Evolutionary conservation across 179 eudicot genomes (phyloP), one percentile per base, ranked within the genome.

Genomic region (Silene vulgaris): DNA sequence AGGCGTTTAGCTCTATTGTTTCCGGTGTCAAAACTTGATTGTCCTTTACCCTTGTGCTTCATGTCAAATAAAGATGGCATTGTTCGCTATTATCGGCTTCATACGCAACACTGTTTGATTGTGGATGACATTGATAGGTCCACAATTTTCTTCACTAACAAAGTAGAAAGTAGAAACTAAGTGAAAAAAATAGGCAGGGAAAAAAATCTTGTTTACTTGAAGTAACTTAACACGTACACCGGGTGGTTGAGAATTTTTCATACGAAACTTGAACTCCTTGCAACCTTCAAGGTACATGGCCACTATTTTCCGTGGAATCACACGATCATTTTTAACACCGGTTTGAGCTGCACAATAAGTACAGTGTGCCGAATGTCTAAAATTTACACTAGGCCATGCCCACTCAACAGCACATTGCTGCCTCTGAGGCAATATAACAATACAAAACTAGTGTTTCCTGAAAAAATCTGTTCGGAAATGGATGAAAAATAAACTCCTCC

Each of bases 321-420:
- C 26, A 20, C 65, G 3, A 20, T 62, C 23, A 23, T 62, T 23
- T 20, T 60, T 3, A 23, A 62, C 29, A 9, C 16, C 21, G 65
- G 1, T 9, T 23, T 20, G 29, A 20, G 14, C 65, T 62, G 65
- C 11, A 59, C 19, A 59, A 23, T 20, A 11, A 67, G 71, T 67
- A 66, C 50, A 67, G 71, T 5, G 59, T 52, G 17, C 59, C 59
- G 17, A 13, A 13, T 14, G 6, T 52, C 59, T 5, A 52, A 23
- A 71, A 77, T 71, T 26, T 77, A 77, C 79, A 77, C 17, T 35
- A 76, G 23, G n/a, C 37, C 19, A 56, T 2, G 28, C 50, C 26
- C 48, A 43, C 20, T 29, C 54, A n/a, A 45, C 70, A 77, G 50
- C 21, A 71, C 14, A 62, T 17, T 48, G 28, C 6, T 71, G 32